Evolutionary conservation across 805 yeast species (phyloP).

Genomic region (Naumovozyma baii): DNA sequence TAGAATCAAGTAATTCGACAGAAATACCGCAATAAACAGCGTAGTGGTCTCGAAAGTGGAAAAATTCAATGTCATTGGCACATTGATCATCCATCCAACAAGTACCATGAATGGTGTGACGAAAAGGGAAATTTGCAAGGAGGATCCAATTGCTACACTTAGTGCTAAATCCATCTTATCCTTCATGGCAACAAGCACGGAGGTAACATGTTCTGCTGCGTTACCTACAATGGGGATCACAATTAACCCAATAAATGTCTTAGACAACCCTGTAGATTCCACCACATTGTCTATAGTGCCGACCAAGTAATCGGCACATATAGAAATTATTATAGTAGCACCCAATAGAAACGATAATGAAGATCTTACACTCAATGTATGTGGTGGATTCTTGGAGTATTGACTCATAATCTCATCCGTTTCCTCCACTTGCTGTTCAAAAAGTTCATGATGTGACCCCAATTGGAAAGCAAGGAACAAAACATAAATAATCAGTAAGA

Average conservation of each 20-base stretch:
- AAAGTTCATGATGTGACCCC: conserved; percentile 69
- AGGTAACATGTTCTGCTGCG: conserved; percentile 98
- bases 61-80: conserved; percentile 88
- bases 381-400: conserved; percentile 14
- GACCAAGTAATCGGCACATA: conserved; percentile 89
- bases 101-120: conserved; percentile 93
- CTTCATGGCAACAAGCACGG: conserved; percentile 87
- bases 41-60: conserved; percentile 91
- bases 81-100: conserved; percentile 84
- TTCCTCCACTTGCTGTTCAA: conserved; percentile 46
- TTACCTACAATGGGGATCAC: conserved; percentile 95
- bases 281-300: conserved; percentile 90
- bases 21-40: conserved; percentile 78
- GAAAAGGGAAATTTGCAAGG: conserved; percentile 89
- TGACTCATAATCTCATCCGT: conserved; percentile 29
- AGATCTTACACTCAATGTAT: conserved; percentile 40
- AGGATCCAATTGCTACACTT: conserved; percentile 94
- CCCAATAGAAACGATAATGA: conserved; percentile 46
- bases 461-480: conserved; percentile 81
- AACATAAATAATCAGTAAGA: conserved; percentile 66
- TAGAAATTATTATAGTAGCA: conserved; percentile 71
- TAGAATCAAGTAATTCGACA: conserved; percentile 74
- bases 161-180: conserved; percentile 96
- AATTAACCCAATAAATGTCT: conserved; percentile 90
- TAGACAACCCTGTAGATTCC: conserved; percentile 72